These are phyloP conservation scores for Lactarius pseudohatsudake DNA, from an alignment of 768 basidiomycete species.

Conservation along the genomic window DNA sequence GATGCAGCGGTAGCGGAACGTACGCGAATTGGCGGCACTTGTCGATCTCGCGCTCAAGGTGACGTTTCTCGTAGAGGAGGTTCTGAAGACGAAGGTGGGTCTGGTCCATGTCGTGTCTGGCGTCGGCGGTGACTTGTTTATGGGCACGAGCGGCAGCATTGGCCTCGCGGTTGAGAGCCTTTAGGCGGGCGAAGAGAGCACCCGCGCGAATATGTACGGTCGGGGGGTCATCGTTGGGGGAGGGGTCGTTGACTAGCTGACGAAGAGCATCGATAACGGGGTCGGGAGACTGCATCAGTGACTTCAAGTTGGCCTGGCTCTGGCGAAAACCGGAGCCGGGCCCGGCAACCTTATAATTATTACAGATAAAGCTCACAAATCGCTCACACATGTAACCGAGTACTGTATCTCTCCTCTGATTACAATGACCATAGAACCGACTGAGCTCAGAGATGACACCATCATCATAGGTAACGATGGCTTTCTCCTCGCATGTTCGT, in stretches of 20 bases:
- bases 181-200: conserved; percentile 77
- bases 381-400: not conserved
- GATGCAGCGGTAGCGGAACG: conserved; percentile 35
- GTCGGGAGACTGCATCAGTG: conserved; percentile 39
- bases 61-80: conserved; percentile 83
- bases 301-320: too few species aligned
- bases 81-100: conserved; percentile 85
- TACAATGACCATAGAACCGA: conserved; percentile 66
- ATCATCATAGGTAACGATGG: conserved; percentile 72
- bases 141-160: conserved; percentile 69
- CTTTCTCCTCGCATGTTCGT: conserved; percentile 2
- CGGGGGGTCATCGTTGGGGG: conserved; percentile 47
- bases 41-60: conserved; percentile 88
- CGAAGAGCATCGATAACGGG: conserved; percentile 61
- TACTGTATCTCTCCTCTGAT: not conserved
- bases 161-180: conserved; percentile 72
- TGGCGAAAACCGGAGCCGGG: not conserved
- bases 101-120: conserved; percentile 87
- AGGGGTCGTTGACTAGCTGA: conserved; percentile 54
- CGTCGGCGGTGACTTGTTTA: conserved; percentile 69
- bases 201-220: conserved; percentile 64
- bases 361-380: not conserved
- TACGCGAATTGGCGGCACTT: conserved; percentile 92
- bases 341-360: not conserved
- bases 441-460: conserved; percentile 83